Percentiles rank a stretch among this genome's conserved stretches.
phyloP scores from a whole-genome alignment of 805 yeast species.

The Teunomyces panamensis region DNA sequence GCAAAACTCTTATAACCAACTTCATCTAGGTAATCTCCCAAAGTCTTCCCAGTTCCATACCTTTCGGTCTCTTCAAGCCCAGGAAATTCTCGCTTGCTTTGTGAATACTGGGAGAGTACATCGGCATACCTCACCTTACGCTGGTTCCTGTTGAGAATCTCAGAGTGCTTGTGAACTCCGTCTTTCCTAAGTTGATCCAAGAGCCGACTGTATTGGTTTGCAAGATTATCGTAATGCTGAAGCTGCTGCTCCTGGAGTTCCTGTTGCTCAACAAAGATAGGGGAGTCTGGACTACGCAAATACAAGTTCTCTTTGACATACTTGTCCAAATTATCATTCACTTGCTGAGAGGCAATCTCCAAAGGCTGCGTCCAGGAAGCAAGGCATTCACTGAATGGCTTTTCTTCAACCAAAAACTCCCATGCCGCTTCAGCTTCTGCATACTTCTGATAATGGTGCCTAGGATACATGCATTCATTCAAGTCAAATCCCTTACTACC shows the following conservation, averaged over 20 bases:
- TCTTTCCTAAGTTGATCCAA: constrained; percentile 14
- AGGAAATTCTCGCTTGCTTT: constrained; percentile 2
- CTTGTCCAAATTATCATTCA: constrained; percentile 5
- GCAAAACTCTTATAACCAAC: constrained; percentile 18
- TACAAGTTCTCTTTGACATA: constrained; percentile 5
- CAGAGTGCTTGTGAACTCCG: constrained; percentile 32
- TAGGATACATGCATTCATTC: constrained; percentile 28
- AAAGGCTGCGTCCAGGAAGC: constrained; percentile 9
- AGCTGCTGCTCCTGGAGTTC: constrained; percentile 11
- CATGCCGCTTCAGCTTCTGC: constrained; percentile 32
- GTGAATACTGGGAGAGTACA: constrained; percentile 4
- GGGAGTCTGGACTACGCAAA: constrained; percentile 4
- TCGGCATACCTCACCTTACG: constrained; percentile 4
- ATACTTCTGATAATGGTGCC: constrained; percentile 22
- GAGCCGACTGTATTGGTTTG: constrained; percentile 11
- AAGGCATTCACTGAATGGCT: background rate
- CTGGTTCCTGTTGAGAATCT: constrained; percentile 20
- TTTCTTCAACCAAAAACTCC: constrained; percentile 26
- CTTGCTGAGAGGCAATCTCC: constrained; percentile 7
- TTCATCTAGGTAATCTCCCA: constrained; percentile 32
- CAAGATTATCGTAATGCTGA: constrained; percentile 10
- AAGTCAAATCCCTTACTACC: constrained; percentile 26
- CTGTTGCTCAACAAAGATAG: constrained; percentile 4
- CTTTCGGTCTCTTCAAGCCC: constrained; percentile 26
- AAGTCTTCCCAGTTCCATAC: constrained; percentile 24